Evolutionary conservation across 768 basidiomycete genomes (phyloP).

Genomic region (Gautieria morchelliformis): DNA sequence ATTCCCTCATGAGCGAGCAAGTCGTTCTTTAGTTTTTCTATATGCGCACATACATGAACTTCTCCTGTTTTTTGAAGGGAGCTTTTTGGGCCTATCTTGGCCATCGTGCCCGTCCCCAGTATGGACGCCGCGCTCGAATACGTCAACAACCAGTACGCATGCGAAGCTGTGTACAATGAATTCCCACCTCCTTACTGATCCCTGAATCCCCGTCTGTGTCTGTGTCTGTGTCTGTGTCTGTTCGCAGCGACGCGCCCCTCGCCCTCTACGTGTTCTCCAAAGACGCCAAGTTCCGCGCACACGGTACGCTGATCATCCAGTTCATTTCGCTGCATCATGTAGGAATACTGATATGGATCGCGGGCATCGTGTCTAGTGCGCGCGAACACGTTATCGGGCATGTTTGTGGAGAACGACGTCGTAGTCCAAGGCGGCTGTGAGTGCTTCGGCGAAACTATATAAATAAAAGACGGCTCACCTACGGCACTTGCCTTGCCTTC

Average conservation of each 20-base stretch:
- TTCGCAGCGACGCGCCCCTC: conserved; percentile 59
- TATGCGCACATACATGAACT: too few species aligned
- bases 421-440: conserved; percentile 50
- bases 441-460: conserved; percentile 14
- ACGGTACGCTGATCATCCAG: conserved; percentile 31
- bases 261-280: conserved; percentile 70
- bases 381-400: conserved; percentile 62
- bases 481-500: neutral
- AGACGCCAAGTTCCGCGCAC: conserved; percentile 46
- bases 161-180: neutral
- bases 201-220: too few species aligned
- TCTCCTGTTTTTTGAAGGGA: conserved; percentile 41
- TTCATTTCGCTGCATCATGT: too few species aligned
- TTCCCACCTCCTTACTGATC: neutral
- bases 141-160: conserved; percentile 47
- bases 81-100: conserved; percentile 76
- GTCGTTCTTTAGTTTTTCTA: conserved; percentile 16
- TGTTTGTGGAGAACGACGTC: conserved; percentile 59
- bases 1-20: conserved; percentile 71
- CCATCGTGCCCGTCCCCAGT: conserved; percentile 61
- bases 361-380: conserved; percentile 37
- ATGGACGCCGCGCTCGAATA: conserved; percentile 64
- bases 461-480: neutral
- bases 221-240: too few species aligned
- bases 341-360: too few species aligned